These are phyloP conservation scores for Eimeria tenella DNA, from an alignment of 169 alveolate species.

Conservation along the genomic window DNA sequence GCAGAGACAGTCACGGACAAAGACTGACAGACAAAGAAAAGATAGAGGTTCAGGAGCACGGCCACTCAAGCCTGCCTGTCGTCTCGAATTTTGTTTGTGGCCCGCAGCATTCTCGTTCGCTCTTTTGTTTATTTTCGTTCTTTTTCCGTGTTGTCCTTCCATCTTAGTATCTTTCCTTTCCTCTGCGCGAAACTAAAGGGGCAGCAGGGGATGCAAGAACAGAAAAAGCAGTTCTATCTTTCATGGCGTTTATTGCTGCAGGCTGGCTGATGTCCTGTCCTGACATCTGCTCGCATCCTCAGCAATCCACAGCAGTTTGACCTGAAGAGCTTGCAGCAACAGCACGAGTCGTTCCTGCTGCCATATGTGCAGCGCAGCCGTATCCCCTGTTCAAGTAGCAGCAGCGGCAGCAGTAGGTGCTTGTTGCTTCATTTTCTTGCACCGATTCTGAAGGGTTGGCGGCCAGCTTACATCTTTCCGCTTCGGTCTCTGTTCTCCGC, in stretches of 20 bases:
- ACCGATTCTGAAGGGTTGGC: no score
- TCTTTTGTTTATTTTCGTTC: not conserved
- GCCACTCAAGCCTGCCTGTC: not conserved
- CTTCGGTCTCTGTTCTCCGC: no score
- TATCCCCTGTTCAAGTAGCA: no score
- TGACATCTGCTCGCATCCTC: not conserved
- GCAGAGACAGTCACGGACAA: no score
- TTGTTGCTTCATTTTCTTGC: no score
- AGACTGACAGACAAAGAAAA: no score
- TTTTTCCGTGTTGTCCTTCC: not conserved
- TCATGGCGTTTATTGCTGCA: slow-evolving; percentile 7
- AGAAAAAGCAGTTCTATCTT: not conserved
- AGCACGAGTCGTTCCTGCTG: not conserved
- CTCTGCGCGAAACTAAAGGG: no score
- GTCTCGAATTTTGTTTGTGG: not conserved
- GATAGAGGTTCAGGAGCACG: no score
- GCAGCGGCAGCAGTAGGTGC: no score
- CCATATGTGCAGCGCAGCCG: no score
- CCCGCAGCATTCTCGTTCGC: not conserved
- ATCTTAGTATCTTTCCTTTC: not conserved
- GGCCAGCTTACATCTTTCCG: no score
- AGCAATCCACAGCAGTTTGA: not conserved
- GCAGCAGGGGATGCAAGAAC: not conserved
- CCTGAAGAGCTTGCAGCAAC: not conserved
- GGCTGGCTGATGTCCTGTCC: slow-evolving; percentile 37